phyloP scores from a whole-genome alignment of 1,139 yeast species.

The Blastobotrys apis region DNA sequence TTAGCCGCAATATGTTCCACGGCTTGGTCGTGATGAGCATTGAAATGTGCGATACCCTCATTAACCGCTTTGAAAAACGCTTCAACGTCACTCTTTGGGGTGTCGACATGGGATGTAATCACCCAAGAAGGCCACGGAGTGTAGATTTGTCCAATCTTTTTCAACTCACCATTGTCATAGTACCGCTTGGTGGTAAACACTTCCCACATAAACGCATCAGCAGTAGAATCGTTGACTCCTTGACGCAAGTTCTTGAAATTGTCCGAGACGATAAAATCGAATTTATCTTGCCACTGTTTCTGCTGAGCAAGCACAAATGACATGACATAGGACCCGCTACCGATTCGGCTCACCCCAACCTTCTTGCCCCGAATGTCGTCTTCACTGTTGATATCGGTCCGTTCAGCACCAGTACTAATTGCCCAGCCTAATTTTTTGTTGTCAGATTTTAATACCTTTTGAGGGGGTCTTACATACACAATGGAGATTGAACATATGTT shows the following conservation, averaged over 20 bases:
- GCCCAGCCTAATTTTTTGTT: slow-evolving; percentile 65
- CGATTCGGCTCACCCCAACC: slow-evolving; percentile 85
- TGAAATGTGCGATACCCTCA: slow-evolving; percentile 65
- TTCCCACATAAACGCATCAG: slow-evolving; percentile 97
- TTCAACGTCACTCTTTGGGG: slow-evolving; percentile 34
- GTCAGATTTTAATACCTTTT: neutral
- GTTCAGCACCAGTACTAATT: slow-evolving; percentile 64
- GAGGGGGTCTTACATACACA: slow-evolving; percentile 39
- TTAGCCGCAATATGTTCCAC: slow-evolving; percentile 58
- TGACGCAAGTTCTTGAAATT: slow-evolving; percentile 73
- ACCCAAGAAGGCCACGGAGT: slow-evolving; percentile 99
- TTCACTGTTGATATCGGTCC: slow-evolving; percentile 50
- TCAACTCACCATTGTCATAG: slow-evolving; percentile 74
- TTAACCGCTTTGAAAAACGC: slow-evolving; percentile 53
- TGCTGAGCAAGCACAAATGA: slow-evolving; percentile 74
- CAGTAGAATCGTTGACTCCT: slow-evolving; percentile 59
- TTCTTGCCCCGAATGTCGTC: slow-evolving; percentile 55
- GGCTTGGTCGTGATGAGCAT: slow-evolving; percentile 58
- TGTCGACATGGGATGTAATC: slow-evolving; percentile 48
- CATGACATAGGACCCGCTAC: slow-evolving; percentile 91
- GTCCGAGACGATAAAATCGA: slow-evolving; percentile 52
- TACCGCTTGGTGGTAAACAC: slow-evolving; percentile 82
- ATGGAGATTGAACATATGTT: slow-evolving; percentile 79
- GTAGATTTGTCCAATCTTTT: slow-evolving; percentile 77
- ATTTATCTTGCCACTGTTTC: slow-evolving; percentile 41